Evolutionary conservation across 495 filamentous ascomycete genomes (phyloP).

Genomic region (Trichoderma gamsii): DNA sequence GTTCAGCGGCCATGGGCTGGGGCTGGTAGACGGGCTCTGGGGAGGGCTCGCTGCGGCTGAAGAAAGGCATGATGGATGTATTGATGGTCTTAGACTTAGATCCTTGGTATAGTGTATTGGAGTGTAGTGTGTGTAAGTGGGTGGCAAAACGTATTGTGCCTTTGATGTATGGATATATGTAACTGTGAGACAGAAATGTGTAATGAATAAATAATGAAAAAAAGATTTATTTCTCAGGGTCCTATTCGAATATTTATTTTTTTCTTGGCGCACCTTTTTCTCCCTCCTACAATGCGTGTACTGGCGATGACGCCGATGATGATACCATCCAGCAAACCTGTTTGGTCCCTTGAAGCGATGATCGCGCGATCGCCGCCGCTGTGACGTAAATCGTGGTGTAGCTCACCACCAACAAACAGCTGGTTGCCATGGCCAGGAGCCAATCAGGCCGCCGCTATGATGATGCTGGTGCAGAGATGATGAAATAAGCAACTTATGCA

Average conservation of each 20-base stretch:
- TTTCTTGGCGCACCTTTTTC: not conserved
- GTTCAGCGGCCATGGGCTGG: constrained; percentile 23
- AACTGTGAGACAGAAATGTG: not conserved
- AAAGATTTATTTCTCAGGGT: not conserved
- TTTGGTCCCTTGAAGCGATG: constrained; percentile 5
- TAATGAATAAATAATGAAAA: not conserved
- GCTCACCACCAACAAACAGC: constrained; percentile 1
- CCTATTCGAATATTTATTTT: not conserved
- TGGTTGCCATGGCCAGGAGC: not conserved
- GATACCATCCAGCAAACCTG: not conserved
- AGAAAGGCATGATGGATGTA: constrained; percentile 38
- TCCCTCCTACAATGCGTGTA: not conserved
- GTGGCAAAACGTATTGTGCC: not conserved
- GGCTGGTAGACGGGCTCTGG: constrained; percentile 35
- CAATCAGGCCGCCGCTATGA: not conserved
- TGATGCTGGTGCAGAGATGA: not conserved
- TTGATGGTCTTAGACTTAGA: not conserved
- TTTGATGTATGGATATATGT: not conserved
- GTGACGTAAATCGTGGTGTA: constrained; percentile 14
- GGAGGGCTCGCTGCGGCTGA: constrained; percentile 34
- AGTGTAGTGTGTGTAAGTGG: not conserved
- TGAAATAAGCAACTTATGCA: constrained; percentile 1
- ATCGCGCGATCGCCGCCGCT: constrained; percentile 7
- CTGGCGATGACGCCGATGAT: not conserved
- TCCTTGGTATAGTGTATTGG: not conserved